A percentile compares a stretch with the other conserved stretches of the same genome.
These are phyloP conservation scores for Aspergillus sclerotiicarbonarius DNA, from an alignment of 495 filamentous ascomycete genomes.

Conservation along the genomic window DNA sequence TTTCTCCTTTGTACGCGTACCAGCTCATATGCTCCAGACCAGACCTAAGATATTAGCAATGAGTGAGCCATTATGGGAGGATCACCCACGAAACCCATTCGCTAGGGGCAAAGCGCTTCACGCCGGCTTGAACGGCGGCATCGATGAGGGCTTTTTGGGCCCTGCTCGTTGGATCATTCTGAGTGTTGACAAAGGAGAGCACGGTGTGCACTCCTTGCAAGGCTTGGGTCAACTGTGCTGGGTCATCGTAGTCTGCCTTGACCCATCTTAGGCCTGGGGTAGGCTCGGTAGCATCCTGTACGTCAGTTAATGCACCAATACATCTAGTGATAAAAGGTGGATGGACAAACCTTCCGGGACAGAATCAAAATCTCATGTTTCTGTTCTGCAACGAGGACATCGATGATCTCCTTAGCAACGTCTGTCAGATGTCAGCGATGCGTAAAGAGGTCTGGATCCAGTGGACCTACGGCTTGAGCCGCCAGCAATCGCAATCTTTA, in stretches of 20 bases:
- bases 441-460: not conserved
- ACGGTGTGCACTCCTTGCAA: conserved; percentile 53
- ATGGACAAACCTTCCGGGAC: conserved; percentile 38
- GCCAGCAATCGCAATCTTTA: conserved; percentile 55
- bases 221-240: conserved; percentile 27
- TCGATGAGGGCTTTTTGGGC: conserved; percentile 55
- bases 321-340: not conserved
- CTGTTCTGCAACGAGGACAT: conserved; percentile 45
- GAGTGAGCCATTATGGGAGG: not conserved
- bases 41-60: conserved; percentile 14
- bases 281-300: conserved; percentile 2
- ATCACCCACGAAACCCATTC: conserved; percentile 27
- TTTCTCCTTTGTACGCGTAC: conserved; percentile 47
- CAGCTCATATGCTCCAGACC: conserved; percentile 32
- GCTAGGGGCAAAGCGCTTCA: conserved; percentile 54
- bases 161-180: conserved; percentile 33
- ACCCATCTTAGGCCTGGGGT: conserved; percentile 31
- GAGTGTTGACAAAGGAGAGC: conserved; percentile 48
- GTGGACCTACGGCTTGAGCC: conserved; percentile 46
- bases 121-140: conserved; percentile 57
- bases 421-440: conserved; percentile 28
- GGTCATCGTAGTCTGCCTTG: conserved; percentile 45
- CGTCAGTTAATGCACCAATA: not conserved
- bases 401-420: conserved; percentile 53
- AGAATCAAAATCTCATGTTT: conserved; percentile 54